Percentiles rank a stretch among this genome's conserved stretches.
phyloP scores from a whole-genome alignment of 2,329 filamentous ascomycete genomes.

The Akanthomyces uredinophilus region DNA sequence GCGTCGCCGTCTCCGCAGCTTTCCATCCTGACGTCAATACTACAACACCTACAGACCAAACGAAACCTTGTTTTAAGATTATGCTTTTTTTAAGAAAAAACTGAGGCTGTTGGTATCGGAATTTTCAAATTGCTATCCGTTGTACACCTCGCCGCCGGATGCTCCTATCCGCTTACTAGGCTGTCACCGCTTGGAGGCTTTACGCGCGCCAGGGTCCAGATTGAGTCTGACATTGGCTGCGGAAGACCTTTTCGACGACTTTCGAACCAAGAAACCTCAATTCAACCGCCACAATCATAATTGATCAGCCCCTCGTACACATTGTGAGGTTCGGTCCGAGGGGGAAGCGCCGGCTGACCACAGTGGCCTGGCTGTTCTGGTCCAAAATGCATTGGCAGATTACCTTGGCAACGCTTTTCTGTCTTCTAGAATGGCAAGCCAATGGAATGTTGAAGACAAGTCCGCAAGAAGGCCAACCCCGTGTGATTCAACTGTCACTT shows the following conservation, averaged over 20 bases:
- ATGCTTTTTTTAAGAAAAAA: too few relatives aligned
- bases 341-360: not conserved
- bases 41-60: not conserved
- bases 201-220: not conserved
- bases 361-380: not conserved
- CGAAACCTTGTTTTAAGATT: too few relatives aligned
- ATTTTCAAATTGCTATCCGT: too few relatives aligned
- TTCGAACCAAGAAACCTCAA: not conserved
- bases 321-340: not conserved
- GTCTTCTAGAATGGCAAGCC: not conserved
- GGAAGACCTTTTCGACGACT: too few relatives aligned
- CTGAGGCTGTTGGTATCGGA: too few relatives aligned
- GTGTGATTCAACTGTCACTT: slow-evolving; percentile 42
- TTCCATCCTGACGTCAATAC: not conserved
- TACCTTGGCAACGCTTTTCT: not conserved
- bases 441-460: slow-evolving; percentile 21
- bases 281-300: not conserved
- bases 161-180: not conserved
- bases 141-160: not conserved
- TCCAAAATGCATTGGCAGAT: not conserved
- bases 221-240: not conserved
- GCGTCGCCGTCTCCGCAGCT: not conserved
- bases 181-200: not conserved
- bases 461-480: slow-evolving; percentile 30
- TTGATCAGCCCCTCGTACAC: not conserved